phyloP scores from a whole-genome alignment of 768 basidiomycete species.

The Hygrophorus pudorinus region DNA sequence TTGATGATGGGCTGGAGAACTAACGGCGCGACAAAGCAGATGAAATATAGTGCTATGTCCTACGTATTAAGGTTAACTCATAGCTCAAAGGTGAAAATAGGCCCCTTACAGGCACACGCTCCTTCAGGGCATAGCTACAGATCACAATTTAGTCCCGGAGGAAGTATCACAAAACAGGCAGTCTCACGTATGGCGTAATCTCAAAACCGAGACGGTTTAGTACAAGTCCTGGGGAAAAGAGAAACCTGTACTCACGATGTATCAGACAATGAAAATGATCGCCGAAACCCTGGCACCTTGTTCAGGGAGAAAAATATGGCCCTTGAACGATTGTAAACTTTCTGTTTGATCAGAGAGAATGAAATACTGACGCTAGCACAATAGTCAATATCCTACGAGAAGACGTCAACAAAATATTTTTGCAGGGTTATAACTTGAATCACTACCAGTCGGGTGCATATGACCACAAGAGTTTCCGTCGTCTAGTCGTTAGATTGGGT shows the following conservation, averaged over 20 bases:
- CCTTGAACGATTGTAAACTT: conserved; percentile 22
- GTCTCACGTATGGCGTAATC: conserved; percentile 32
- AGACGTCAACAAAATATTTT: background rate
- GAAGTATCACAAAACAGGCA: conserved; percentile 3
- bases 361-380: conserved; percentile 44
- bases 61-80: conserved; percentile 12
- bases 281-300: conserved; percentile 58
- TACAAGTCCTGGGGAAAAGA: background rate
- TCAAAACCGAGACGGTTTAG: conserved; percentile 15
- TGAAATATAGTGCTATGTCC: conserved; percentile 41
- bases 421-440: conserved; percentile 13
- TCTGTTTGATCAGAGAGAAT: background rate
- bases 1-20: conserved; percentile 63
- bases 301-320: conserved; percentile 54
- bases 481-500: conserved; percentile 20
- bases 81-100: conserved; percentile 3
- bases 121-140: conserved; percentile 55
- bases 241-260: conserved; percentile 44
- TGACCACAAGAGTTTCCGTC: conserved; percentile 40
- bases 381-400: conserved; percentile 55
- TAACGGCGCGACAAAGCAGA: conserved; percentile 55
- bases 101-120: conserved; percentile 62
- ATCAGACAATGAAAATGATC: conserved; percentile 73
- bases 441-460: conserved; percentile 77
- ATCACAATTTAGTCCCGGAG: too few species aligned